phyloP scores from a whole-genome alignment of 2,329 filamentous ascomycete species.

The Allantophomopsis cytisporea region DNA sequence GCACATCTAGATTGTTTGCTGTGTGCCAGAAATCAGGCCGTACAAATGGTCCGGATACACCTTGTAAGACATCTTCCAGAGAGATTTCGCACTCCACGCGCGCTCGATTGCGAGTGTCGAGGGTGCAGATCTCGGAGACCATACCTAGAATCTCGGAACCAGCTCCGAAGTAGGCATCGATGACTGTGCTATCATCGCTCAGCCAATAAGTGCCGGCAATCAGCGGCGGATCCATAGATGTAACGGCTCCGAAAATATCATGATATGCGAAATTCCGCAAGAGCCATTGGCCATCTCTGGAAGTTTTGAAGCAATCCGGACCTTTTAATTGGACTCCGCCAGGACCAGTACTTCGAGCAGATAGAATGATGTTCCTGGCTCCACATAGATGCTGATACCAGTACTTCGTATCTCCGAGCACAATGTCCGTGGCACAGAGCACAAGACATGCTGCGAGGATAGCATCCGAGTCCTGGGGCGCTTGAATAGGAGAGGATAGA shows the following conservation, averaged over 20 bases:
- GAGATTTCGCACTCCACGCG: not conserved
- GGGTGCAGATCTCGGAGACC: slow-evolving; percentile 1
- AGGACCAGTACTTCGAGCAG: not conserved
- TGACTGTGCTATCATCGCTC: slow-evolving; percentile 1
- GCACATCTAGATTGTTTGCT: not conserved
- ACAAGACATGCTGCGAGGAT: slow-evolving; percentile 3
- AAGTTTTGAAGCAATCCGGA: not conserved
- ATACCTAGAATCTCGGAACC: slow-evolving; percentile 4
- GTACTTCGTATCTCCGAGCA: slow-evolving; percentile 2
- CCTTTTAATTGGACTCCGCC: not conserved
- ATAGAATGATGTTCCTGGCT: slow-evolving; percentile 2
- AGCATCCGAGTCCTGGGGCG: not conserved
- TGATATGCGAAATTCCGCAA: slow-evolving; percentile 12
- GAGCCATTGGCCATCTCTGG: slow-evolving; percentile 8
- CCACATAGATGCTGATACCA: slow-evolving; percentile 4
- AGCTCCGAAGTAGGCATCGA: slow-evolving; percentile 6
- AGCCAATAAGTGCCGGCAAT: slow-evolving; percentile 7
- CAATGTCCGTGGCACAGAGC: slow-evolving; percentile 3
- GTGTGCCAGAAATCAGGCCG: not conserved
- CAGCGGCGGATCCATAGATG: slow-evolving; percentile 4
- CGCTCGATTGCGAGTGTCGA: not conserved
- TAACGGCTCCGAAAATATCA: slow-evolving; percentile 8
- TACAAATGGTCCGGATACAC: not conserved
- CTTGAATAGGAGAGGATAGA: not conserved
- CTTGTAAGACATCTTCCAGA: not conserved